Base-by-base conservation (phyloP, 2,329 filamentous ascomycete species). In the Colletotrichum graminicola region DNA sequence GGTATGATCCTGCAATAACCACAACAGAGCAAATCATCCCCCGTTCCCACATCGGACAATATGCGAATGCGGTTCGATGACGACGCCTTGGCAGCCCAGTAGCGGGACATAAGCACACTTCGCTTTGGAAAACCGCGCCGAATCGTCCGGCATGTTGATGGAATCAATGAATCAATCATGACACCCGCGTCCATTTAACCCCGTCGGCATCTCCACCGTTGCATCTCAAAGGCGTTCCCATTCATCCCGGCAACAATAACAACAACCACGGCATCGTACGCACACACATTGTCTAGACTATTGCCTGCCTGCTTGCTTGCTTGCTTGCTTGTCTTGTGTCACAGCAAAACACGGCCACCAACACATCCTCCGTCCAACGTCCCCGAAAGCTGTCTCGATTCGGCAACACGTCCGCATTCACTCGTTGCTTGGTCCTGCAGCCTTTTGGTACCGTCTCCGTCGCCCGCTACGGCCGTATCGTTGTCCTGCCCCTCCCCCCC, bases 381-480 rank as follows among this genome's bases (percentile, higher is more conserved):
- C n/a, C 4, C 45, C 45, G 21, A 23, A 23, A n/a, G 39, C 54
- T 47, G 45, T 69, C 47, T 60, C 41, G 62, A 66, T 69, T 47
- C 62, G 62, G 67, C 29, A 66, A 49, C 51, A 41, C 7, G 54
- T 62, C 55, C 67, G 45, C 54, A 60, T 26, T 16, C 47, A 29
- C 45, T 41, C 67, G 18, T 26, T 23, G 56, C 66, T 65, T 49
- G 41, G 54, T 41, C 16, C 29, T 39, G 49, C 36, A 32, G 34
- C 29, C 41, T 55, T 21, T 47, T n/a, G 41, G 14, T 43, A 57
- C 34, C 55, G 18, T 26, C 47, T 26, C 55, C 34, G 41, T 56
- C 57, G 43, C n/a, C 29, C n/a, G 23, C 55, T 71, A 67, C 68
- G 68, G 68, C 68, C 68, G 68, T 67, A 71, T 21, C 56, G 57